Conservation (phyloP, 192 early-diverging fungal genomes). For the Borealophlyctis nickersoniae region DNA sequence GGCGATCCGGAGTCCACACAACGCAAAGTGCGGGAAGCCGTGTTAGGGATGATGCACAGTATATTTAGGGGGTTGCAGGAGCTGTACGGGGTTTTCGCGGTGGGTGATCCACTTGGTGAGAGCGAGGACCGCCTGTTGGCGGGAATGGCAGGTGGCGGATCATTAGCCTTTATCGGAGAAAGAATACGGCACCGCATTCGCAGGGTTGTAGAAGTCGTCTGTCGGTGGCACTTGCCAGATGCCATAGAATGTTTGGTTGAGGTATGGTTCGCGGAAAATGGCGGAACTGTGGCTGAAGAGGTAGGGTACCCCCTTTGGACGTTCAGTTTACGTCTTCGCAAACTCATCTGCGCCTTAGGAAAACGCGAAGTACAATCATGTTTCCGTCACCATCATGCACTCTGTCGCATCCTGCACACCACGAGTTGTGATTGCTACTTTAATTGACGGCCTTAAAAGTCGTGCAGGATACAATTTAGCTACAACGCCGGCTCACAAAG, state of each 20-base stretch:
- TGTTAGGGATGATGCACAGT: conserved; percentile 31
- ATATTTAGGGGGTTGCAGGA: conserved; percentile 25
- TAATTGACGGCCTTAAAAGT: conserved; percentile 27
- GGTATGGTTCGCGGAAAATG: conserved; percentile 53
- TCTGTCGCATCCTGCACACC: conserved; percentile 14
- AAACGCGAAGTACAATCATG: not conserved
- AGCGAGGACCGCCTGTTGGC: not conserved
- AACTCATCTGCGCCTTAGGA: too few species aligned
- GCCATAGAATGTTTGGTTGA: conserved; percentile 64
- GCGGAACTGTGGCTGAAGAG: not conserved
- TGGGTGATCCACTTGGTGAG: not conserved
- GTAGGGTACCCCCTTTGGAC: too few species aligned
- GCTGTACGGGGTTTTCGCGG: conserved; percentile 25
- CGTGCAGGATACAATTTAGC: not conserved
- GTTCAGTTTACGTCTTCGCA: too few species aligned
- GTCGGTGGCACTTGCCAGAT: conserved; percentile 51
- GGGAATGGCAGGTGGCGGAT: conserved; percentile 8
- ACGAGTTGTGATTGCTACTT: conserved; percentile 5
- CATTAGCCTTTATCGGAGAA: conserved; percentile 43
- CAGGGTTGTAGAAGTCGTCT: conserved; percentile 51
- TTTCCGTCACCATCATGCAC: conserved; percentile 15
- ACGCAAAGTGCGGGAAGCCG: conserved; percentile 20
- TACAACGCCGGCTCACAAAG: too few species aligned
- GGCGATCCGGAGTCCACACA: conserved; percentile 7
- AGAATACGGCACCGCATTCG: conserved; percentile 46